Percentiles rank a stretch among this genome's conserved stretches.
These are phyloP conservation scores for Boletus subparvulus DNA, from an alignment of 768 basidiomycete genomes.

Conservation along the genomic window DNA sequence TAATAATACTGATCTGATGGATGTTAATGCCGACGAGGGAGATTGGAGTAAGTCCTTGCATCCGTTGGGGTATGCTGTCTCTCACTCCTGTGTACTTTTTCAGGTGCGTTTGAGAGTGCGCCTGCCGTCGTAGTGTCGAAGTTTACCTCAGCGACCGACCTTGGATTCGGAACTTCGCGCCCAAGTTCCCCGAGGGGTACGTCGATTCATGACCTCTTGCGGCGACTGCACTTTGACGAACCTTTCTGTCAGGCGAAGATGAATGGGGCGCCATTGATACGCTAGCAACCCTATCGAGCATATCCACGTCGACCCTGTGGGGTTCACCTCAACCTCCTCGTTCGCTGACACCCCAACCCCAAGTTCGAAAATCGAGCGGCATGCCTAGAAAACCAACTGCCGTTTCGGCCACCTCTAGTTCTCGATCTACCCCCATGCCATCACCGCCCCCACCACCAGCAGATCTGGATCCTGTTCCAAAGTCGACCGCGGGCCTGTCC, in stretches of 20 bases:
- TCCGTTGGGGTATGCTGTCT: background rate
- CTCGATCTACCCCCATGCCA: conserved; percentile 27
- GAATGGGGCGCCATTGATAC: conserved; percentile 26
- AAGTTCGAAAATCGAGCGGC: conserved; percentile 4
- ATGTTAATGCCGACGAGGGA: conserved; percentile 88
- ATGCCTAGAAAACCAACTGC: background rate
- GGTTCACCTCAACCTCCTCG: conserved; percentile 20
- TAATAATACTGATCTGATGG: conserved; percentile 78
- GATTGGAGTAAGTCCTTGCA: conserved; percentile 81
- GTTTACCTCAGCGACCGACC: conserved; percentile 21
- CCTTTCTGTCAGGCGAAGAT: conserved; percentile 2
- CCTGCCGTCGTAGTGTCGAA: conserved; percentile 32
- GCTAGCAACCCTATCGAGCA: conserved; percentile 1
- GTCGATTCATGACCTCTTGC: background rate
- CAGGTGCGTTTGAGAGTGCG: conserved; percentile 76
- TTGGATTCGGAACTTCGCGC: conserved; percentile 26
- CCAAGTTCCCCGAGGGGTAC: conserved; percentile 15
- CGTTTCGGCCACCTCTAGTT: conserved; percentile 16
- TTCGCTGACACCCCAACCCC: conserved; percentile 22
- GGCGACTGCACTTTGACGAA: background rate
- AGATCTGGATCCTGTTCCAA: conserved; percentile 14
- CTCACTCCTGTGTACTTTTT: background rate
- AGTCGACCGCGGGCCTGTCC: conserved; percentile 50
- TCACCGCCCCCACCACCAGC: conserved; percentile 15
- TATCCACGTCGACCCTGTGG: conserved; percentile 11